Conservation (phyloP, 495 filamentous ascomycete genomes). For the Arthonia radiata region DNA sequence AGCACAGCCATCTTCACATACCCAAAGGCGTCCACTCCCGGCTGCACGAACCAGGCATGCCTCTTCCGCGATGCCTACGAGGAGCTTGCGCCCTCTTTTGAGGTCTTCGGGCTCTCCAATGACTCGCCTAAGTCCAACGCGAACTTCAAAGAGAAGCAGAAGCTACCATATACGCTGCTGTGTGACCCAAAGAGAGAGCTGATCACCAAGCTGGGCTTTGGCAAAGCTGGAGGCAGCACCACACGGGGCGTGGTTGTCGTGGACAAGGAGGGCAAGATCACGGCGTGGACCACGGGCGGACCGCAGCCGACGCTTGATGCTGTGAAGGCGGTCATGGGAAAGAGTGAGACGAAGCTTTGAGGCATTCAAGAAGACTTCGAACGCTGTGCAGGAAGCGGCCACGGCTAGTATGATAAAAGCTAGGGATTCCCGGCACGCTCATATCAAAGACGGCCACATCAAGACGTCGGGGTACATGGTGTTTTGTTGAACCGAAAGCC, state of each 20-base stretch:
- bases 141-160: slow-evolving; percentile 70
- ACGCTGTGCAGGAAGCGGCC: too few species aligned
- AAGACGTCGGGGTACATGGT: too few species aligned
- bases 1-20: slow-evolving; percentile 90
- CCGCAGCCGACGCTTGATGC: slow-evolving; percentile 32
- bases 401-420: too few species aligned
- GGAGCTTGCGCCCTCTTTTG: slow-evolving; percentile 53
- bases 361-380: too few species aligned
- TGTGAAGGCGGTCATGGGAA: slow-evolving; percentile 26
- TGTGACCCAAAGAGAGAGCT: slow-evolving; percentile 54
- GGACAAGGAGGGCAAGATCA: slow-evolving; percentile 46
- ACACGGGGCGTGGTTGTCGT: slow-evolving; percentile 68
- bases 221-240: slow-evolving; percentile 54
- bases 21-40: slow-evolving; percentile 80
- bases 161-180: slow-evolving; percentile 65
- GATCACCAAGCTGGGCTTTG: slow-evolving; percentile 49
- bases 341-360: slow-evolving; percentile 4
- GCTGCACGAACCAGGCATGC: slow-evolving; percentile 85
- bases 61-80: slow-evolving; percentile 66
- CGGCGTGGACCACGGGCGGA: slow-evolving; percentile 32
- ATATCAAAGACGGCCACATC: too few species aligned
- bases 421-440: too few species aligned
- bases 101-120: slow-evolving; percentile 68
- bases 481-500: too few species aligned
- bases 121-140: slow-evolving; percentile 79